Base-by-base conservation (phyloP, 176 grass and related monocot genomes). In the Triticum turgidum region DNA sequence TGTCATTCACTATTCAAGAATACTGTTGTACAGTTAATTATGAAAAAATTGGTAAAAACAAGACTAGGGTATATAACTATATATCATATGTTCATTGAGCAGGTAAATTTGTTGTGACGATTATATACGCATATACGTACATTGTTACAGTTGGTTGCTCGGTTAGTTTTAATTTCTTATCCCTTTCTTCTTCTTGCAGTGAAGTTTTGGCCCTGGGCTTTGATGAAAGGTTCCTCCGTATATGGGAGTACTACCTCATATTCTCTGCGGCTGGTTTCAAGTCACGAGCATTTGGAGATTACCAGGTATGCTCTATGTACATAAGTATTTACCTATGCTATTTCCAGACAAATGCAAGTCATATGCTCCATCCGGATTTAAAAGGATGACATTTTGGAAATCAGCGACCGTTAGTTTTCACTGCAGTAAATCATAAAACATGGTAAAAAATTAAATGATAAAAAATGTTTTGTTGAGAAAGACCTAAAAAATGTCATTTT, bases 161-260 rank as follows among this genome's bases (percentile, higher is more conserved):
- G n/a, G 20, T 42, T 41, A 73, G 20, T 73, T 42, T 7, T 22
- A 73, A 73, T 73, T 73, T 73, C 37, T 22, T 72, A 72, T 12
- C 11, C 0, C n/a, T 73, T 73, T 42, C n/a, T 73, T 73, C n/a
- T 44, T 73, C 5, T 73, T 15, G 70, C 39, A 73, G 70, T 45
- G 0, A 73, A 44, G 39, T 73, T 73, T 73, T 44, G 70, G 70
- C 70, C 21, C n/a, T 45, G 21, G 70, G 70, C 39, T 73, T 73
- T 73, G 70, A 54, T 73, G 70, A 73, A 7, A 73, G 39, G n/a
- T 73, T 73, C 70, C 0, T 73, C 21, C 70, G 21, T 73, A 73
- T 73, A 24, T 73, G 70, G 70, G 70, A 73, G 39, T 73, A 45
- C 11, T 73, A 73, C 70, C 70, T 45, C 21, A 44, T 45, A 73